Conservation (phyloP, 2,329 filamentous ascomycete species). For the Stagonosporopsis chrysanthemi region DNA sequence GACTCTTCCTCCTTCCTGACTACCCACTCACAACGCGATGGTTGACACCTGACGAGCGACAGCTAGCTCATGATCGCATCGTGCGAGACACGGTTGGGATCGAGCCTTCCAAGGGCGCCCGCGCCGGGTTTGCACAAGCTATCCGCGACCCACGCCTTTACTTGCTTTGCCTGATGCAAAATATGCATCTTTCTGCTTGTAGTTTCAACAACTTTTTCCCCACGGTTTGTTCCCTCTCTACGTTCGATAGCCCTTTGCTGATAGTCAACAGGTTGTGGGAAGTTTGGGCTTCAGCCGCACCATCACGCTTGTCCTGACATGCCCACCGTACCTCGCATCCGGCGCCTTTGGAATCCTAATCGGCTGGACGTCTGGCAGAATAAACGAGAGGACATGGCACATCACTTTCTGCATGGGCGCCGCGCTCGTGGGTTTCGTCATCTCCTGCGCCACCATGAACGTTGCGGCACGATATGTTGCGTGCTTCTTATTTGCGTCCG, state of each 20-base stretch:
- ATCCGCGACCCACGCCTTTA: constrained; percentile 60
- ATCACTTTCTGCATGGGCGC: constrained; percentile 47
- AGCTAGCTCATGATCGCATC: constrained; percentile 42
- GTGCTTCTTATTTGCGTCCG: constrained; percentile 37
- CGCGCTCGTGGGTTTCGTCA: constrained; percentile 50
- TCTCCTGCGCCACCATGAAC: constrained; percentile 47
- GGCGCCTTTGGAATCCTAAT: constrained; percentile 39
- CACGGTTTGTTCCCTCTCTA: not conserved
- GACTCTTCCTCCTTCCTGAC: constrained; percentile 52
- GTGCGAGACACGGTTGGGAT: constrained; percentile 59
- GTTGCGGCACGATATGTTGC: constrained; percentile 40
- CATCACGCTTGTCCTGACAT: constrained; percentile 60
- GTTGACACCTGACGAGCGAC: constrained; percentile 55
- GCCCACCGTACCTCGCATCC: constrained; percentile 32
- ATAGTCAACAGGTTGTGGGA: not conserved
- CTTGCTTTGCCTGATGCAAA: constrained; percentile 63
- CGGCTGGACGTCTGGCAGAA: constrained; percentile 47
- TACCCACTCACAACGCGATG: constrained; percentile 51
- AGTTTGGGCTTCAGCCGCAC: constrained; percentile 57
- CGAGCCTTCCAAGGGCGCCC: constrained; percentile 52
- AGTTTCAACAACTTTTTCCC: constrained; percentile 50
- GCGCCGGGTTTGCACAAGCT: constrained; percentile 60
- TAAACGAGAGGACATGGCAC: constrained; percentile 53
- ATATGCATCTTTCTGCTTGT: constrained; percentile 59
- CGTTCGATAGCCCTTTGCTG: not conserved